Conservation (phyloP, 192 early-diverging fungal species). For the Borealophlyctis nickersoniae region DNA sequence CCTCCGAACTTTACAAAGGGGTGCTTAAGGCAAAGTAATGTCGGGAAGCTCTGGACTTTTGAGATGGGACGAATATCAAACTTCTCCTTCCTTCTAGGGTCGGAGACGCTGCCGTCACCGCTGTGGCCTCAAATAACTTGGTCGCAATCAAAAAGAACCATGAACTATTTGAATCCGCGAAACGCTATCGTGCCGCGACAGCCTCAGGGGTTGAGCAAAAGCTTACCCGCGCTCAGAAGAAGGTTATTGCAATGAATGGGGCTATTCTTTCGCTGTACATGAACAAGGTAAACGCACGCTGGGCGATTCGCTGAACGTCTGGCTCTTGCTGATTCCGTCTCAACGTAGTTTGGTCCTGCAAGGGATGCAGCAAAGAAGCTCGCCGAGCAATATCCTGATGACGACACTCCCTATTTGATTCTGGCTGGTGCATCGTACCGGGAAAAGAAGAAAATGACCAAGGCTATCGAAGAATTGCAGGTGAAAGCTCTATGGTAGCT, state of each 20-base stretch:
- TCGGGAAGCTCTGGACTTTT: too few species aligned
- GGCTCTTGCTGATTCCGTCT: neutral
- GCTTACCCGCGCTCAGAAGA: constrained; percentile 54
- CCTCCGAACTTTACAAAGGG: constrained; percentile 56
- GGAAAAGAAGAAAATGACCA: constrained; percentile 53
- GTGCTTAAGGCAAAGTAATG: constrained; percentile 56
- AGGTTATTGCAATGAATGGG: constrained; percentile 63
- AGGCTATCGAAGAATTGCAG: constrained; percentile 56
- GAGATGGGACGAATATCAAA: too few species aligned
- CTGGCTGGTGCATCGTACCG: constrained; percentile 50
- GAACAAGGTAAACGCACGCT: constrained; percentile 13
- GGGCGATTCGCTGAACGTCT: neutral
- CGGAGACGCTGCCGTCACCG: constrained; percentile 53
- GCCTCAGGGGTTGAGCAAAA: constrained; percentile 57
- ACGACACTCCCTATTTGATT: constrained; percentile 57
- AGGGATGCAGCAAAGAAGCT: constrained; percentile 49
- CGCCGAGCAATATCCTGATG: constrained; percentile 57
- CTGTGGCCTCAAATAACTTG: constrained; percentile 70
- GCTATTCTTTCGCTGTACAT: constrained; percentile 42
- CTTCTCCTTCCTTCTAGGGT: constrained; percentile 29
- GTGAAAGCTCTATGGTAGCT: neutral
- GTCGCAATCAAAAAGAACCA: constrained; percentile 52
- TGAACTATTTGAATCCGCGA: constrained; percentile 56
- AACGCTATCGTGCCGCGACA: constrained; percentile 54
- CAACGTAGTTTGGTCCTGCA: constrained; percentile 44